These are phyloP conservation scores for Fusarium acutatum DNA, from an alignment of 2,329 filamentous ascomycete species.

Conservation along the genomic window DNA sequence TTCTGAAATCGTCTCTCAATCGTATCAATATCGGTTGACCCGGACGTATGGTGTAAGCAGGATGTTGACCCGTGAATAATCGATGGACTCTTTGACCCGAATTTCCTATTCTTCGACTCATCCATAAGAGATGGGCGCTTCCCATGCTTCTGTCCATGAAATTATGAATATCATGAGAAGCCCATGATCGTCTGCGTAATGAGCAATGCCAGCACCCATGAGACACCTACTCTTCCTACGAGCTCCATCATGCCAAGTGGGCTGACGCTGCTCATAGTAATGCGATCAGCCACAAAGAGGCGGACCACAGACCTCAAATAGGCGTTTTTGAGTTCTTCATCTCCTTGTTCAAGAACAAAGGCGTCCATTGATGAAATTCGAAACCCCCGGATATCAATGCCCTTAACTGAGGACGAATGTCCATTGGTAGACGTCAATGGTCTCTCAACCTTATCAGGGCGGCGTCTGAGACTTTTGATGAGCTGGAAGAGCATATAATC, in stretches of 20 bases:
- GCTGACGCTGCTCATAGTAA: slow-evolving; percentile 49
- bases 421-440: slow-evolving; percentile 52
- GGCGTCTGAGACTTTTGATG: slow-evolving; percentile 55
- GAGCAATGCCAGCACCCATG: slow-evolving; percentile 44
- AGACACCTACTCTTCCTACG: slow-evolving; percentile 44
- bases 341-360: slow-evolving; percentile 51
- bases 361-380: slow-evolving; percentile 62
- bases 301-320: slow-evolving; percentile 53
- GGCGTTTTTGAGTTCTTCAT: slow-evolving; percentile 35
- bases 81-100: not conserved
- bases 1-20: not conserved
- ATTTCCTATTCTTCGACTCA: not conserved
- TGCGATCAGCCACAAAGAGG: slow-evolving; percentile 55
- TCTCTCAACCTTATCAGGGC: slow-evolving; percentile 52
- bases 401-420: not conserved
- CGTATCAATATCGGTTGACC: not conserved
- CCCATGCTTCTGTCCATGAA: not conserved
- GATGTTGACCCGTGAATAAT: not conserved
- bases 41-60: not conserved
- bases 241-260: slow-evolving; percentile 44
- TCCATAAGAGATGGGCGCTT: not conserved
- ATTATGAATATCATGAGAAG: slow-evolving; percentile 13
- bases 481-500: slow-evolving; percentile 54
- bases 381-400: slow-evolving; percentile 56
- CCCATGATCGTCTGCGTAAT: not conserved